Conservation (phyloP, 257 asterid genomes). For the Cruciata laevipes region DNA sequence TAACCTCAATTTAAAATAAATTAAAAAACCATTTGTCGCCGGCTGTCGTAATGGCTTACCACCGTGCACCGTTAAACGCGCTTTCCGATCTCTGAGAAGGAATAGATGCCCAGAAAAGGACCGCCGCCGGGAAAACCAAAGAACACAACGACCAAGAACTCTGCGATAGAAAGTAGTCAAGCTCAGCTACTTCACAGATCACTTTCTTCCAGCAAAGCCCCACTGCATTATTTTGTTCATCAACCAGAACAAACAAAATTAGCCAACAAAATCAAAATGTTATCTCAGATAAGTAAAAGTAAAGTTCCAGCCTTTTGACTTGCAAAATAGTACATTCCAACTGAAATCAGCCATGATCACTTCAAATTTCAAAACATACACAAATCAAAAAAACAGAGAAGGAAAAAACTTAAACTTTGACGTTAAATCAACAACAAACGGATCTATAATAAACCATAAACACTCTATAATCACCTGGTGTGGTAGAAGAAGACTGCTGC, state of each 20-base stretch:
- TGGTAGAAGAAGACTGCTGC: conserved; percentile 35
- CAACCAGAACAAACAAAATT: not conserved
- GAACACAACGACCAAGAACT: too few species aligned
- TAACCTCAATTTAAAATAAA: too few species aligned
- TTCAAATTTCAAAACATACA: not conserved
- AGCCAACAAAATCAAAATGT: not conserved
- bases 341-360: not conserved
- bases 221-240: conserved; percentile 35
- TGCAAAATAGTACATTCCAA: not conserved
- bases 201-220: conserved; percentile 73
- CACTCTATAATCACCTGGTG: conserved; percentile 45
- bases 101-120: too few species aligned
- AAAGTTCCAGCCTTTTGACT: not conserved
- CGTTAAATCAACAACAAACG: not conserved
- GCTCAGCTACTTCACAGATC: too few species aligned
- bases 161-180: too few species aligned
- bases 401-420: not conserved
- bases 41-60: too few species aligned
- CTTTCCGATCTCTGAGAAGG: too few species aligned
- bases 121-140: too few species aligned
- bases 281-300: not conserved
- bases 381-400: not conserved
- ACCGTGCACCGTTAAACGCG: too few species aligned
- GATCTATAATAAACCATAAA: not conserved
- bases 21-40: too few species aligned